A percentile compares a stretch with the other conserved stretches of the same genome.
These are phyloP conservation scores for Flaveria bidentis DNA, from an alignment of 129 eudicot species.

Conservation along the genomic window DNA sequence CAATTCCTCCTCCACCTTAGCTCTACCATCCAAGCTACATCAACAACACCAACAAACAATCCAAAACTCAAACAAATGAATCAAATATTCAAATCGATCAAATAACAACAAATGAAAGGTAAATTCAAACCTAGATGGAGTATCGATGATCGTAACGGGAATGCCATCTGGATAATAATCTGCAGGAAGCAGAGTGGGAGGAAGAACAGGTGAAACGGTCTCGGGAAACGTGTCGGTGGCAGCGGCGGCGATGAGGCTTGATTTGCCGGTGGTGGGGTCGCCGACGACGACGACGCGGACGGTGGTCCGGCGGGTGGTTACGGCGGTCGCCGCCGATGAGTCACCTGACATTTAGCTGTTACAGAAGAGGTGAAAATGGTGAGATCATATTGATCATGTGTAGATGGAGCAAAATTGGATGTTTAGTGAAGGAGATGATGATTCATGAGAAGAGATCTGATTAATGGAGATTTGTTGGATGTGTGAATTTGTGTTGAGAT, in stretches of 20 bases:
- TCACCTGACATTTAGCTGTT: slow-evolving; percentile 49
- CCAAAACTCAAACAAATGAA: slow-evolving; percentile 2
- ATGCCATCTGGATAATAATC: slow-evolving; percentile 82
- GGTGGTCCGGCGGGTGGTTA: slow-evolving; percentile 43
- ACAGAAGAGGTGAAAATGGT: neutral
- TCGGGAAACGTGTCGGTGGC: slow-evolving; percentile 69
- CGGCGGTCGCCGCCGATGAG: slow-evolving; percentile 32
- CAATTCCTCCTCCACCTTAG: slow-evolving; percentile 77
- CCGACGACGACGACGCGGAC: slow-evolving; percentile 92
- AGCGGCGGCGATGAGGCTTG: slow-evolving; percentile 82
- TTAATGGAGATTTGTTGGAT: neutral
- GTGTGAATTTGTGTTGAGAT: slow-evolving; percentile 12
- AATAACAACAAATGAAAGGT: neutral
- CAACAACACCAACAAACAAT: slow-evolving; percentile 13
- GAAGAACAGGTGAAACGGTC: slow-evolving; percentile 77
- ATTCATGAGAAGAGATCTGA: slow-evolving; percentile 22
- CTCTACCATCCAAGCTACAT: slow-evolving; percentile 74
- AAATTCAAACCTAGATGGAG: slow-evolving; percentile 65
- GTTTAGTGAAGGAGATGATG: neutral
- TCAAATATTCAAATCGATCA: neutral
- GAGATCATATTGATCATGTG: neutral
- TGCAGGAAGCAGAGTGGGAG: slow-evolving; percentile 80
- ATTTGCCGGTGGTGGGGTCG: slow-evolving; percentile 87
- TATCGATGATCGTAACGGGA: slow-evolving; percentile 77
- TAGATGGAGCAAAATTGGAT: slow-evolving; percentile 15